Conservation (phyloP, 257 asterid genomes). For the Ocimum tenuiflorum region DNA sequence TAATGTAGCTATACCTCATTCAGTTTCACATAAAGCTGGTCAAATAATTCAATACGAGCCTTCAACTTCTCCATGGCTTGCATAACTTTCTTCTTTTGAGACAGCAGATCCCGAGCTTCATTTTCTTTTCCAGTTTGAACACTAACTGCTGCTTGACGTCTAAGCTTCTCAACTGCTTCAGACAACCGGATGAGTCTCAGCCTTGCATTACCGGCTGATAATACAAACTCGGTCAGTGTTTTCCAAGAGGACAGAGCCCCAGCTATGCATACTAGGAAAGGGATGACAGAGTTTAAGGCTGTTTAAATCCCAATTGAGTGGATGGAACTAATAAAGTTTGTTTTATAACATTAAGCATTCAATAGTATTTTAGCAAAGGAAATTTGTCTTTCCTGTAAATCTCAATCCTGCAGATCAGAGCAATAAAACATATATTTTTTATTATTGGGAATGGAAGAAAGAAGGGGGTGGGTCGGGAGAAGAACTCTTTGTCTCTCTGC, state of each 20-base stretch:
- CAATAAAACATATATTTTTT: not conserved
- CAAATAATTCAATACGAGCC: conserved; percentile 72
- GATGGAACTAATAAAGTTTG: not conserved
- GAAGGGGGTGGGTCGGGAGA: not conserved
- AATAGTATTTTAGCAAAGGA: not conserved
- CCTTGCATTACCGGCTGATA: conserved; percentile 74
- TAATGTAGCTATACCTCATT: conserved; percentile 49
- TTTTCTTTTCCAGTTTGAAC: conserved; percentile 68
- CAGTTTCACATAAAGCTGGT: conserved; percentile 62
- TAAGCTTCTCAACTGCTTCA: conserved; percentile 87
- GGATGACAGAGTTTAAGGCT: not conserved
- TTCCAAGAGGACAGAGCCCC: not conserved
- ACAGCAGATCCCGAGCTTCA: conserved; percentile 71
- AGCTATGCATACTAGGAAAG: not conserved
- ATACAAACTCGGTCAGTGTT: conserved; percentile 15
- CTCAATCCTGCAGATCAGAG: not conserved
- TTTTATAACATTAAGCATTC: not conserved
- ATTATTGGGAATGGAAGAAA: not conserved
- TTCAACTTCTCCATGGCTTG: conserved; percentile 81
- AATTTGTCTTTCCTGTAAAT: not conserved
- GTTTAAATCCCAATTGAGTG: not conserved
- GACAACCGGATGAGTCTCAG: conserved; percentile 71
- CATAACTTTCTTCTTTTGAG: conserved; percentile 82
- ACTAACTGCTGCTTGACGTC: conserved; percentile 62
- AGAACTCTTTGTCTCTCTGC: not conserved